A percentile compares a stretch with the other conserved stretches of the same genome.
Conservation (phyloP, 768 basidiomycete genomes). For the Boletus insuetus region DNA sequence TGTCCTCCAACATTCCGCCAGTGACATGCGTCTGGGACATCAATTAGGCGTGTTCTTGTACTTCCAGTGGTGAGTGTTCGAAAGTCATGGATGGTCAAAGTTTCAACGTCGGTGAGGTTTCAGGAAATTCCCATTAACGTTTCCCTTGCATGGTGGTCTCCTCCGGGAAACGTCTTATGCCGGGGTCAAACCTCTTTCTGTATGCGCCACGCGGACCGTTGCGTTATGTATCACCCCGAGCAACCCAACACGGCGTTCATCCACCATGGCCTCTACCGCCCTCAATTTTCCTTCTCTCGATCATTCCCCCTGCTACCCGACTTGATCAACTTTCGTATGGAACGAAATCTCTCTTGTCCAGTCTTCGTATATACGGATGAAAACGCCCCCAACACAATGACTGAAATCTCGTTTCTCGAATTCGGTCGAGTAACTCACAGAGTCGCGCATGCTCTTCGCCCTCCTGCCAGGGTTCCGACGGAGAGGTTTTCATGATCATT, state of each 20-base stretch:
- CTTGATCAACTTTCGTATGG: conserved; percentile 24
- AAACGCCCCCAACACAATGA: conserved; percentile 1
- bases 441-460: conserved; percentile 40
- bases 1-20: no score
- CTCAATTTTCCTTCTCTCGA: conserved; percentile 24
- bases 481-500: conserved; percentile 22
- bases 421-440: conserved; percentile 31
- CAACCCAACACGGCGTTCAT: not conserved
- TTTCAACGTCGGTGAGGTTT: no score
- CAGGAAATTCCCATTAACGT: no score
- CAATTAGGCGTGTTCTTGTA: no score
- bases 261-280: not conserved
- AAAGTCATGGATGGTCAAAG: no score
- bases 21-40: no score
- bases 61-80: no score
- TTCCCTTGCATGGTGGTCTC: no score
- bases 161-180: no score
- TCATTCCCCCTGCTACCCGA: conserved; percentile 23
- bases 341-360: conserved; percentile 23
- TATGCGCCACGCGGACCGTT: no score
- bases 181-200: no score
- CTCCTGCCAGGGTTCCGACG: conserved; percentile 25
- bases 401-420: conserved; percentile 26
- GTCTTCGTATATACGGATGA: conserved; percentile 18
- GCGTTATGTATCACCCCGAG: no score